These are phyloP conservation scores for Aspergillus neotritici DNA, from an alignment of 2,329 filamentous ascomycete genomes.

Conservation along the genomic window DNA sequence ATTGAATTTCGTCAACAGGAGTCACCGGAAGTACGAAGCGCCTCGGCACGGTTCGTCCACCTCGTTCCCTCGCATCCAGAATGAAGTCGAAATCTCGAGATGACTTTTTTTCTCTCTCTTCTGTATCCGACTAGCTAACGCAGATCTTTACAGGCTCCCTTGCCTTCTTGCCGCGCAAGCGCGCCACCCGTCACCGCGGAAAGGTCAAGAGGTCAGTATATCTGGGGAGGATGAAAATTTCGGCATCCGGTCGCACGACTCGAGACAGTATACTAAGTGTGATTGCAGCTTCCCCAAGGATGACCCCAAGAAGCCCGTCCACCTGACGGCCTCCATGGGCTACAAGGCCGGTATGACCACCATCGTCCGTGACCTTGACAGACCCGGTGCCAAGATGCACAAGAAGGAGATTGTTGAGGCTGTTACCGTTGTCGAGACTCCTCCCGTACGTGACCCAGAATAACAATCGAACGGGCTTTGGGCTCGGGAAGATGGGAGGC, in stretches of 20 bases:
- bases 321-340: constrained; percentile 95
- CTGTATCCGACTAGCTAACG: constrained; percentile 24
- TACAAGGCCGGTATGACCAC: constrained; percentile 99
- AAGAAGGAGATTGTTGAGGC: constrained; percentile 97
- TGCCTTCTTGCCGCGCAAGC: constrained; percentile 83
- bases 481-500: constrained; percentile 16
- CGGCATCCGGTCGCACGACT: neutral
- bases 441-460: constrained; percentile 68
- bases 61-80: constrained; percentile 43
- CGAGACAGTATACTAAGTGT: constrained; percentile 29
- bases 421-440: constrained; percentile 82
- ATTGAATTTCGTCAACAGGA: constrained; percentile 32
- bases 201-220: constrained; percentile 90
- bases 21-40: constrained; percentile 71
- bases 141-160: constrained; percentile 54
- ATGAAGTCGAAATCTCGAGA: constrained; percentile 25
- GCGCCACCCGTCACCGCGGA: constrained; percentile 86
- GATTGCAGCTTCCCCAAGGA: constrained; percentile 90
- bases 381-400: constrained; percentile 98
- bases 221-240: constrained; percentile 12
- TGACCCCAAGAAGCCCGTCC: constrained; percentile 99
- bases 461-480: neutral
- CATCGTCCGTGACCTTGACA: constrained; percentile 98
- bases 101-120: constrained; percentile 22
- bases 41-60: constrained; percentile 90